Base-by-base conservation (phyloP, 2,329 filamentous ascomycete genomes). In the Ceratocystis lukuohia region DNA sequence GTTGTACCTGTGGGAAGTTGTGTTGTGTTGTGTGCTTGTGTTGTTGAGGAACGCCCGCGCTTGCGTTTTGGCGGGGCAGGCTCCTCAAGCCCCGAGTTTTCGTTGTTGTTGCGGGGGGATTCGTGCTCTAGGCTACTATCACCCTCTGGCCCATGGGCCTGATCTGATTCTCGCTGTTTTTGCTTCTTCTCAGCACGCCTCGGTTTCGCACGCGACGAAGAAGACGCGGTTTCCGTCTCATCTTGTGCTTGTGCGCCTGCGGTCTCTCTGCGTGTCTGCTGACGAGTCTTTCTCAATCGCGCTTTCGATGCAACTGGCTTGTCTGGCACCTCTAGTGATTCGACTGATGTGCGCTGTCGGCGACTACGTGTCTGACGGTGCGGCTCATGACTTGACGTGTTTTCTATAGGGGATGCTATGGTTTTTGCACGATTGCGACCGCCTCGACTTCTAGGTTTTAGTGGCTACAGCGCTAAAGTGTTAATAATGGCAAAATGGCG, bases 281-380 rank as follows among this genome's bases (percentile, higher is more conserved):
- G 28, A 30, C 41, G 46, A 22, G 41, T 30, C 20, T 30, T 56
- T 44, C 15, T 41, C 10, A 15, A 20, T 10, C 20, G 45, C 25
- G 50, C 22, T 45, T 46, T 25, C 46, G 25, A 10, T 46, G 37
- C 17, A 46, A 25, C 61, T 28, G 37, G n/a, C 7, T 5, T 45
- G 17, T 41, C 64, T 25, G 25, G 33, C 33, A 57, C 22, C 50
- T 65, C 41, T 44, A 15, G 28, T 48, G 44, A 5, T 33, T 28
- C 22, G 22, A 30, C 22, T 48, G 59, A 30, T 50, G 61, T 56
- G 61, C 61, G n/a, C 50, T 59, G 44, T 63, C 44, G 41, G 22
- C 17, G 22, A 63, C 41, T 45, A 12, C 61, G 22, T 53, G 22
- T 56, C n/a, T 65, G 50, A 22, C 41, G 53, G 59, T 48, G 44